Evolutionary conservation across 2,329 filamentous ascomycete species (phyloP).

Genomic region (Westerdykella sp.): DNA sequence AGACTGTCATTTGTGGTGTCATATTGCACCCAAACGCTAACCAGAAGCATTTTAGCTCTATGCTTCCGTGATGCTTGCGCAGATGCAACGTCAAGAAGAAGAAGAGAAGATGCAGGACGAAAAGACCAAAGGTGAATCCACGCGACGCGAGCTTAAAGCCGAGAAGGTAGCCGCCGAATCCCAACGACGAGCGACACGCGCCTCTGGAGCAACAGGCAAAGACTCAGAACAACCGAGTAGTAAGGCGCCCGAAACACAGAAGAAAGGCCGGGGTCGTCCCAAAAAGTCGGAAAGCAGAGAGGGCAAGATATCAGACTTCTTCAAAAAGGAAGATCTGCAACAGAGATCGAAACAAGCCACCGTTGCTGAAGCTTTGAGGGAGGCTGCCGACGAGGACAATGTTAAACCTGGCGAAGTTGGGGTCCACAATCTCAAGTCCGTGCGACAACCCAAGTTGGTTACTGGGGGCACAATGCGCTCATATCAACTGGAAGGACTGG

Average conservation of each 20-base stretch:
- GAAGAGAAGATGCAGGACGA: slow-evolving; percentile 42
- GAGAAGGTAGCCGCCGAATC: slow-evolving; percentile 42
- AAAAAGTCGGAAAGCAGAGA: slow-evolving; percentile 32
- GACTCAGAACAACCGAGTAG: slow-evolving; percentile 12
- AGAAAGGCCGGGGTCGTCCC: slow-evolving; percentile 32
- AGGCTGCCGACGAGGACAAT: slow-evolving; percentile 53
- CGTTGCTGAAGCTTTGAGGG: slow-evolving; percentile 52
- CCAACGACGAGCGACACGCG: slow-evolving; percentile 44
- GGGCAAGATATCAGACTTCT: slow-evolving; percentile 52
- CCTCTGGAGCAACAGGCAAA: slow-evolving; percentile 16
- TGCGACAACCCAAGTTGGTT: slow-evolving; percentile 77
- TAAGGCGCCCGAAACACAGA: slow-evolving; percentile 15
- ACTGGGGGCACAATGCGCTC: slow-evolving; percentile 85
- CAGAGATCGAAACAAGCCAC: slow-evolving; percentile 48
- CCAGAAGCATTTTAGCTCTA: slow-evolving; percentile 33
- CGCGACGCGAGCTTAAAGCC: slow-evolving; percentile 43
- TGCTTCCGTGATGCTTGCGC: slow-evolving; percentile 47
- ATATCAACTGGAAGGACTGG: slow-evolving; percentile 89
- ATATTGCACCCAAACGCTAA: slow-evolving; percentile 4
- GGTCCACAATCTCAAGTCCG: slow-evolving; percentile 66
- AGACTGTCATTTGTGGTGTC: neutral
- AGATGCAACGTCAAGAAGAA: slow-evolving; percentile 49
- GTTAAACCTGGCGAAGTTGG: slow-evolving; percentile 56
- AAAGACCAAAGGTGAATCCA: slow-evolving; percentile 40
- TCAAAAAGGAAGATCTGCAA: slow-evolving; percentile 54